Base-by-base conservation (phyloP, 345 rosid species). In the Lumnitzera littorea region DNA sequence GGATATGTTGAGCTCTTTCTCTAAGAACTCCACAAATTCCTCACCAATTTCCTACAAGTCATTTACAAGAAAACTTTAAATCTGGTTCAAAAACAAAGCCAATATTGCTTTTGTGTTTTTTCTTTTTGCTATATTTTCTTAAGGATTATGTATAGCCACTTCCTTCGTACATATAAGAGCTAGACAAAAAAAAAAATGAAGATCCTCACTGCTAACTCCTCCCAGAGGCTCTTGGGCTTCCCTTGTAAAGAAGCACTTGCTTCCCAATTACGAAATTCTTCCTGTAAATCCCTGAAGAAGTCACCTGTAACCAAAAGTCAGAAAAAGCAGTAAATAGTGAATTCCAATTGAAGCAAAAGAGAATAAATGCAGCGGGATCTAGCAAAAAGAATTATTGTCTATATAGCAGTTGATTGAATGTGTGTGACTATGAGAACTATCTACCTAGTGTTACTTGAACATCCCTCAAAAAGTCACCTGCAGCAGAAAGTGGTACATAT, bases 211-310 rank as follows among this genome's bases (percentile, higher is more conserved):
- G 86, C 78, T 60, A 92, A 66, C 76, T 92, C 98, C 70, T 92
- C 98, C 98, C 98, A 92, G 24, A 92, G 86, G 80, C 96, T 85
- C 78, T 84, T 92, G 0, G 97, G 97, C 71, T 80, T 87, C 58
- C 86, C 97, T 51, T 87, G 82, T 4, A 91, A 74, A 55, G 96
- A 74, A 15, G 80, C 80, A 71, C 69, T 84, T 14, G 88, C 80
- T 74, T 92, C 98, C 96, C 96, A 89, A 56, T 81, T 87, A 55
- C 60, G 86, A 66, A 66, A 92, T 76, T 92, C 99, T 70, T 87
- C 96, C 72, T 92, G 96, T 67, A 92, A 79, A 76, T 92, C 99
- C 72, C 70, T 85, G 62, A 92, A 82, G 71, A 92, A 86, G 79
- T 92, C 96, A 70, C 73, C 99, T 92, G 86, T 55, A 70, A 70